A percentile compares a stretch with the other conserved stretches of the same genome.
Evolutionary conservation across 2,329 filamentous ascomycete genomes (phyloP).

Genomic region (Aphanocladium album): DNA sequence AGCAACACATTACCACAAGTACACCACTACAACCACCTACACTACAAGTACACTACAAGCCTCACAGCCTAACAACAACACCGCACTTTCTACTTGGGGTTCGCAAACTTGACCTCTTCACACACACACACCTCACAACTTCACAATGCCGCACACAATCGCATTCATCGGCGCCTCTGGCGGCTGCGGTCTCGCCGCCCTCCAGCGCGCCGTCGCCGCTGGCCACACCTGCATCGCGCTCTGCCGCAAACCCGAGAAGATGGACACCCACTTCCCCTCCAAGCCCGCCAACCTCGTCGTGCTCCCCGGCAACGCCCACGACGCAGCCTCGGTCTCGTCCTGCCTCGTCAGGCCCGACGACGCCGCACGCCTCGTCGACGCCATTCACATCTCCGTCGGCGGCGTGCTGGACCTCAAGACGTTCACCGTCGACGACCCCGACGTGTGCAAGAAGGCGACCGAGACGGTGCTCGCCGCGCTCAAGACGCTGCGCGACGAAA

Average conservation of each 20-base stretch:
- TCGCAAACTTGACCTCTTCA: too few relatives aligned
- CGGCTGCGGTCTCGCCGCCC: conserved; percentile 34
- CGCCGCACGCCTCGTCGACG: conserved; percentile 29
- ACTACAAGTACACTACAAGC: too few relatives aligned
- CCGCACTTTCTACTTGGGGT: too few relatives aligned
- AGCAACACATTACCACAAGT: background rate
- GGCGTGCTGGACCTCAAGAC: conserved; percentile 18
- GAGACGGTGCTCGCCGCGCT: conserved; percentile 30
- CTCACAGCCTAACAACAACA: background rate
- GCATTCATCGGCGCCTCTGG: conserved; percentile 40
- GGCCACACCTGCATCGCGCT: conserved; percentile 36
- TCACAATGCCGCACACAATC: conserved; percentile 15
- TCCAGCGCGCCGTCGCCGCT: conserved; percentile 31
- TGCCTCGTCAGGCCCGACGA: conserved; percentile 26
- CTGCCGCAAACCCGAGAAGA: conserved; percentile 36
- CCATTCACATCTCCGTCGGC: conserved; percentile 37
- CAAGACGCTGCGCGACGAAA: conserved; percentile 18
- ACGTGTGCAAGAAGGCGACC: conserved; percentile 36
- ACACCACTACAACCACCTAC: too few relatives aligned
- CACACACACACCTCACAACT: background rate
- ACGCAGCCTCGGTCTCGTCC: conserved; percentile 26
- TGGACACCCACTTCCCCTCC: conserved; percentile 27
- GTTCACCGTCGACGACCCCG: conserved; percentile 31
- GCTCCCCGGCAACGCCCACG: conserved; percentile 34
- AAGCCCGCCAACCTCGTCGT: conserved; percentile 41